Base-by-base conservation (phyloP, 2,329 filamentous ascomycete species). In the Herpotrichia juniperi region DNA sequence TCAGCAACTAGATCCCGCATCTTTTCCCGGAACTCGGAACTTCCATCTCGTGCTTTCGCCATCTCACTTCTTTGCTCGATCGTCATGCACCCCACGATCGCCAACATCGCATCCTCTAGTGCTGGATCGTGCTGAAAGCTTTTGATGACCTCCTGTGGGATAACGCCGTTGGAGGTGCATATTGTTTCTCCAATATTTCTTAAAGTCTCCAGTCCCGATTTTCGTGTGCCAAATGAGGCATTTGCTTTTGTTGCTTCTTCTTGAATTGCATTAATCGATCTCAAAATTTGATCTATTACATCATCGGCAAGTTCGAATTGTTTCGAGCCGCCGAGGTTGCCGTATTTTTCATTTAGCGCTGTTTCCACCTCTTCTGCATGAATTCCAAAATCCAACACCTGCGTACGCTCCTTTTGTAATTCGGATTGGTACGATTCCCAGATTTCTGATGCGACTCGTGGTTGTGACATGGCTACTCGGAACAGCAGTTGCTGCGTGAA, bases 371-470 rank as follows among this genome's bases (percentile, higher is more conserved):
- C 37, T 11, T 40, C 37, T 3, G 19, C 21, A n/a, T 24, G 19
- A 7, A 40, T 40, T 8, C 37, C 19, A 25, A 40, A 40, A n/a
- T 40, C 37, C 12, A 40, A 21, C 8, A 40, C 21, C 21, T 40
- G 19, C 7, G 5, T 24, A 10, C 37, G 4, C 12, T 40, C 19
- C n/a, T 40, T 40, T 25, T 10, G 37, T 11, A 40, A 25, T 40
- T 40, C 37, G 5, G 19, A 24, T 14, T 40, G 37, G 25, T 40
- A 40, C 10, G 37, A 40, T 12, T 24, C 37, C 37, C 37, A 40
- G 10, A 40, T 40, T 40, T 40, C 37, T 3, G 37, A 40, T 40
- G 37, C 37, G 21, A 40, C 37, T 40, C 37, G 19, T 24, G 37
- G 37, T n/a, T 40, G 37, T 24, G 37, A 40, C 37, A 40, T 40